A percentile compares a stretch with the other conserved stretches of the same genome.
These are phyloP conservation scores for Ascochyta rabiei DNA, from an alignment of 2,329 filamentous ascomycete species.

Conservation along the genomic window DNA sequence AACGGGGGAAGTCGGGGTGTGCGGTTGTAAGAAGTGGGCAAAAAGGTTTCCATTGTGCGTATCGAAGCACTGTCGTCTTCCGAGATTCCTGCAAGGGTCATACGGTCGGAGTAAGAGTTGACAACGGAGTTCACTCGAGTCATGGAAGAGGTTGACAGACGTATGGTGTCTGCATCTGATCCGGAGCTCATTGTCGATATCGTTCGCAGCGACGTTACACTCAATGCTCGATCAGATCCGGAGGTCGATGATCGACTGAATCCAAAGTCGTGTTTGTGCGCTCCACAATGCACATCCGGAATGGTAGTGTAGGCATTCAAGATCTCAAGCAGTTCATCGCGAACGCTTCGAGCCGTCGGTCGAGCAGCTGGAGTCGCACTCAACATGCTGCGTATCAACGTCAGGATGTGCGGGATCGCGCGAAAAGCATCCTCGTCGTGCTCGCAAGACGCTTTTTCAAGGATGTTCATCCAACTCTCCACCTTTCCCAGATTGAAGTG, in stretches of 20 bases:
- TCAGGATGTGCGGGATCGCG: slow-evolving; percentile 50
- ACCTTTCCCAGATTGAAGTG: slow-evolving; percentile 73
- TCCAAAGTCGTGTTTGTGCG: slow-evolving; percentile 40
- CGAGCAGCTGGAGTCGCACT: slow-evolving; percentile 48
- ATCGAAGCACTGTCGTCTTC: slow-evolving; percentile 41
- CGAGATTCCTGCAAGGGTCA: slow-evolving; percentile 37
- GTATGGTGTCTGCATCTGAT: slow-evolving; percentile 42
- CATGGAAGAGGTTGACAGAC: slow-evolving; percentile 28
- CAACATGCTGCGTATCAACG: slow-evolving; percentile 52
- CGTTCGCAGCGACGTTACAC: slow-evolving; percentile 34
- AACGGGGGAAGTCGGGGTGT: slow-evolving; percentile 20
- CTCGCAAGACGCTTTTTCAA: slow-evolving; percentile 63
- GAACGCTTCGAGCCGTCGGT: slow-evolving; percentile 51
- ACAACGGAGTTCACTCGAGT: slow-evolving; percentile 39
- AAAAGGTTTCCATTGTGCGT: slow-evolving; percentile 29
- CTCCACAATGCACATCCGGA: slow-evolving; percentile 43
- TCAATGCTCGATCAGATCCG: slow-evolving; percentile 37
- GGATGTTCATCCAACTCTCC: slow-evolving; percentile 68
- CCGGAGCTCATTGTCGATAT: slow-evolving; percentile 38
- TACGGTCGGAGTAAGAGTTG: slow-evolving; percentile 40
- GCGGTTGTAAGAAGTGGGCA: slow-evolving; percentile 24
- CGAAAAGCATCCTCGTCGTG: slow-evolving; percentile 47
- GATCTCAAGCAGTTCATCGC: slow-evolving; percentile 46
- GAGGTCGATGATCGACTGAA: slow-evolving; percentile 31
- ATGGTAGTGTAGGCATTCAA: slow-evolving; percentile 40